phyloP scores from a whole-genome alignment of 169 alveolate species.

The Perkinsus marinus region DNA sequence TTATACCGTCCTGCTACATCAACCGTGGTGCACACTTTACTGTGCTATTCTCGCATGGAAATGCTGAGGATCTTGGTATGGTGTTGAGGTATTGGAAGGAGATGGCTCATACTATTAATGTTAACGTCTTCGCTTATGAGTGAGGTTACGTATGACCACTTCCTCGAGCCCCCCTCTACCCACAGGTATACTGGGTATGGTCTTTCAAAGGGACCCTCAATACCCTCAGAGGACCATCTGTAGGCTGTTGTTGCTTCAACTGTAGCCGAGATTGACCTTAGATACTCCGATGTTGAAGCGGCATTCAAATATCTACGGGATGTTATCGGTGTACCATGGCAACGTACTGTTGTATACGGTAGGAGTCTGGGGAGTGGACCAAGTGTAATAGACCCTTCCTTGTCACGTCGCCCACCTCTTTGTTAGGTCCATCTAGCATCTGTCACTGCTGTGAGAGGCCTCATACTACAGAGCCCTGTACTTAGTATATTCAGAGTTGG shows the following conservation, averaged over 20 bases:
- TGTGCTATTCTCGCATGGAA: conserved; percentile 65
- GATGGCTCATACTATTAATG: conserved; percentile 28
- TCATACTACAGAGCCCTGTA: conserved; percentile 65
- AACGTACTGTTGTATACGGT: conserved; percentile 65
- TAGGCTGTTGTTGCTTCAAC: too few species aligned
- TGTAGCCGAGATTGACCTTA: too few species aligned
- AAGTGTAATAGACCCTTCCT: conserved; percentile 4
- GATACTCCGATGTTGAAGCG: conserved; percentile 54
- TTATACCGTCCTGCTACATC: not conserved
- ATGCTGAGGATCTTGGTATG: conserved; percentile 71
- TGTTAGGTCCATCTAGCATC: conserved; percentile 54
- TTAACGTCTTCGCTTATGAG: conserved; percentile 61
- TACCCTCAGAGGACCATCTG: too few species aligned
- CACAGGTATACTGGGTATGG: too few species aligned
- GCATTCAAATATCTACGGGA: conserved; percentile 37
- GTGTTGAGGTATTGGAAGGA: conserved; percentile 32
- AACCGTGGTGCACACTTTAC: conserved; percentile 47
- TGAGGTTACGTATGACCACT: too few species aligned
- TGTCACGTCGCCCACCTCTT: too few species aligned
- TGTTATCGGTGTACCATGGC: conserved; percentile 33
- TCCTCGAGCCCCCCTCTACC: too few species aligned
- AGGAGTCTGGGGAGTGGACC: conserved; percentile 79
- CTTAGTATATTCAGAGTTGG: conserved; percentile 13
- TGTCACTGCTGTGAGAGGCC: conserved; percentile 18
- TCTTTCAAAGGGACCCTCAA: too few species aligned